Base-by-base conservation (phyloP, 371 early-diverging fungal genomes). In the Mortierella sp. region DNA sequence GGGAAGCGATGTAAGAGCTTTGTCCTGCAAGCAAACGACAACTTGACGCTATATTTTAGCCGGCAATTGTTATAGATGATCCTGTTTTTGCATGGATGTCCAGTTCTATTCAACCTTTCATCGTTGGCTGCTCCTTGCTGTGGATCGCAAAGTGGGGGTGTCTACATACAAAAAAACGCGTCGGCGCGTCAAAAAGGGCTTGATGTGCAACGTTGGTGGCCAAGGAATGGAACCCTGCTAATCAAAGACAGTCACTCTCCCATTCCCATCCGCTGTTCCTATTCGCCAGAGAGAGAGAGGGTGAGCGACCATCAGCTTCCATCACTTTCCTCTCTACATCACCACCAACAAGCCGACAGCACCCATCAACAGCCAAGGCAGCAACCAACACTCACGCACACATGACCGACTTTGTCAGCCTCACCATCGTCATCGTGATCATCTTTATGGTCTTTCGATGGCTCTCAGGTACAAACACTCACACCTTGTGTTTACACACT, bases 381-480 rank as follows among this genome's bases (percentile, higher is more conserved):
- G 24, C 78, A 74, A 61, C 24, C 54, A 43, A 13, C 48, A 28
- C 50, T 24, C 50, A 81, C 26, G 2, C 50, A 43, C 72, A 51
- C 74, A 95, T 95, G 95, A 94, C 93, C 84, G 95, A 95, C 87
- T 92, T 94, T 76, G 91, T 95, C 70, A 92, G 93, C 51, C 93
- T 95, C 78, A 85, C 95, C 59, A 91, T 95, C 51, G 94, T 94
- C 37, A 90, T 95, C 40, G 92, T 95, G 77, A 86, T 95, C 46
- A 94, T 95, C 53, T 89, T 95, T 61, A 85, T 95, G 73, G 94
- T 93, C 31, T 88, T 95, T 69, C 92, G 95, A 67, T 95, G 95
- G 95, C 91, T 95, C 79, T 90, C 95, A 70, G 93, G 95, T 94
- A 79, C 46, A 26, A 34, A 44, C 19, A 37, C 28, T 11, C n/a